A percentile compares a stretch with the other conserved stretches of the same genome.
Evolutionary conservation across 176 grass and related monocot species (phyloP).

Genomic region (Bothriochloa decipiens): DNA sequence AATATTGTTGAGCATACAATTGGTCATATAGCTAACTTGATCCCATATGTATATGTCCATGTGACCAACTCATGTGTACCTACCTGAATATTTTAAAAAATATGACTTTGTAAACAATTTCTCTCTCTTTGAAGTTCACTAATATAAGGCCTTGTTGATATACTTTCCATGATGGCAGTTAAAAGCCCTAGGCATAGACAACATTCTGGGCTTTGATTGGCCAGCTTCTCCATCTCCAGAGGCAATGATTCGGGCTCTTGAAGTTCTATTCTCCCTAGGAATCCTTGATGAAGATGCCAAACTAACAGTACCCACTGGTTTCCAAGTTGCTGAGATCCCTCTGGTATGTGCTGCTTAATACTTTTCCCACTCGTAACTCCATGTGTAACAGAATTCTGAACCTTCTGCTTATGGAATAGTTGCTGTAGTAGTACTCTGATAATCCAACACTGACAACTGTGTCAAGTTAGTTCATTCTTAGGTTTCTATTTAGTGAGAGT

Average conservation of each 20-base stretch:
- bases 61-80: not conserved
- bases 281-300: slow-evolving; percentile 97
- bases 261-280: slow-evolving; percentile 86
- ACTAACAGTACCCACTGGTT: slow-evolving; percentile 84
- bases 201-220: slow-evolving; percentile 99
- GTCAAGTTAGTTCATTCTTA: not conserved
- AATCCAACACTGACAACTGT: not conserved
- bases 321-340: slow-evolving; percentile 91
- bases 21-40: not conserved
- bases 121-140: not conserved
- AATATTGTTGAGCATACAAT: not conserved
- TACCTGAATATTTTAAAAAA: not conserved
- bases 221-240: slow-evolving; percentile 92
- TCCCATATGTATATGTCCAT: not conserved
- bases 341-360: slow-evolving; percentile 59
- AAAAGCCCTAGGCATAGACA: slow-evolving; percentile 96
- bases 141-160: not conserved
- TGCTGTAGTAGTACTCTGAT: not conserved
- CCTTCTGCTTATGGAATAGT: slow-evolving; percentile 19
- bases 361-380: not conserved
- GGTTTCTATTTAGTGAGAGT: not conserved
- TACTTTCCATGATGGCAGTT: slow-evolving; percentile 57
- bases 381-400: slow-evolving; percentile 1
- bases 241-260: slow-evolving; percentile 87
- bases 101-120: not conserved